Conservation (phyloP, 208 protist genomes). For the Trypanosoma cruzi region DNA sequence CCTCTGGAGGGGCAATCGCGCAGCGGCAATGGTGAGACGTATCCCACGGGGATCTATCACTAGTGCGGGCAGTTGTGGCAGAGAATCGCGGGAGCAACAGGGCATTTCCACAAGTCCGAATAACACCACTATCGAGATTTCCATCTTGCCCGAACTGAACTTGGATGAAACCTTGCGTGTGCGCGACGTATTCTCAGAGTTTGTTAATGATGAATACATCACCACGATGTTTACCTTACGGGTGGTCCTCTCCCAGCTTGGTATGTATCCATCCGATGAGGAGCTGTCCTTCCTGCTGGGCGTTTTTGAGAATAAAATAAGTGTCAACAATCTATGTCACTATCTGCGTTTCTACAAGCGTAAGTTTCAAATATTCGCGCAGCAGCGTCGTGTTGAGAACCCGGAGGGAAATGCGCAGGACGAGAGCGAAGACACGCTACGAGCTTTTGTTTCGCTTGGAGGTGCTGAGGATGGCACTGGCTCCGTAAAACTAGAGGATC, state of each 20-base stretch:
- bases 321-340: constrained; percentile 52
- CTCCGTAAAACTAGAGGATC: constrained; percentile 38
- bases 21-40: background rate
- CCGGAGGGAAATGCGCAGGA: constrained; percentile 19
- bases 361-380: constrained; percentile 36
- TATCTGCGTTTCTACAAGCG: constrained; percentile 89
- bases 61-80: background rate
- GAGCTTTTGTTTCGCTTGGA: constrained; percentile 82
- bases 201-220: constrained; percentile 70
- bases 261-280: constrained; percentile 69
- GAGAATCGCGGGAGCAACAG: constrained; percentile 13
- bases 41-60: background rate
- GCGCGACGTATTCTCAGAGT: constrained; percentile 41
- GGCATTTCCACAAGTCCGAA: constrained; percentile 18
- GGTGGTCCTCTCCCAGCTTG: constrained; percentile 68
- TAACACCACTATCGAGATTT: constrained; percentile 15
- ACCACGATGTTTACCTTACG: constrained; percentile 73
- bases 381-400: constrained; percentile 7
- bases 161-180: constrained; percentile 67
- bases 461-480: constrained; percentile 73
- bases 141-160: constrained; percentile 66
- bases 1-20: background rate
- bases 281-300: constrained; percentile 65
- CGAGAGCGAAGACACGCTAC: constrained; percentile 62
- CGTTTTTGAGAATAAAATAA: constrained; percentile 62